Evolutionary conservation across 2,329 filamentous ascomycete species (phyloP), one percentile per base, ranked within the genome.

Genomic region (Colletotrichum caudatum): DNA sequence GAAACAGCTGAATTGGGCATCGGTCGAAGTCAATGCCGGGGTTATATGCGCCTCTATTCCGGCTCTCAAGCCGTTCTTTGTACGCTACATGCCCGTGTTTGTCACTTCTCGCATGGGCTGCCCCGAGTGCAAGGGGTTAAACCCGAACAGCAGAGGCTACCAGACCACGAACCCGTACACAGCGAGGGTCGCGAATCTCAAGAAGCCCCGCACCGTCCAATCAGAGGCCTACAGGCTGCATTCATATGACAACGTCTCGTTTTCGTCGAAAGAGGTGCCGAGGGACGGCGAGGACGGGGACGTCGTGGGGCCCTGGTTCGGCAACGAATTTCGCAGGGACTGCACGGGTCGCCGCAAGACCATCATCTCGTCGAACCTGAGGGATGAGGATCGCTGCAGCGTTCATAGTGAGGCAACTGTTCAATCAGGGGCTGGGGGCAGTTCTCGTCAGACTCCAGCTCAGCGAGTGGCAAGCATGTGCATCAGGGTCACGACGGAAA

Each of bases 1-100:
- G 0, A 68, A 69, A 1, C 77, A 80, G 12, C 54, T 84, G 39
- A 81, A 85, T 76, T 73, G 72, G 66, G 71, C 71, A 33, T 65
- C 46, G 23, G 53, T 48, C 41, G 73, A 74, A 35, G 66, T 74
- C 39, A 71, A 73, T 46, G 71, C 71, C 12, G 72, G 73, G 1
- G 69, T 76, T n/a, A 48, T 73, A 5, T 73, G 66, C 35, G 73
- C 73, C 2, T 70, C 66, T 26, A 64, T 71, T 4, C 73, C 74
- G 2, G 71, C 74, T 18, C 71, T 75, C n/a, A 75, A 75, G 54
- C 74, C 74, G 14, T 74, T 76, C 62, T 72, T 76, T 48, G 35
- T 72, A 35, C 74, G 69, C 2, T 74, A 74, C 58, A 46, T 76
- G 7, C 74, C 74, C 1, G 33, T 63, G 57, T 58, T 75, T 11